Evolutionary conservation across 148 eudicot genomes (phyloP), one percentile per base, ranked within the genome.

Genomic region (Simmondsia chinensis): DNA sequence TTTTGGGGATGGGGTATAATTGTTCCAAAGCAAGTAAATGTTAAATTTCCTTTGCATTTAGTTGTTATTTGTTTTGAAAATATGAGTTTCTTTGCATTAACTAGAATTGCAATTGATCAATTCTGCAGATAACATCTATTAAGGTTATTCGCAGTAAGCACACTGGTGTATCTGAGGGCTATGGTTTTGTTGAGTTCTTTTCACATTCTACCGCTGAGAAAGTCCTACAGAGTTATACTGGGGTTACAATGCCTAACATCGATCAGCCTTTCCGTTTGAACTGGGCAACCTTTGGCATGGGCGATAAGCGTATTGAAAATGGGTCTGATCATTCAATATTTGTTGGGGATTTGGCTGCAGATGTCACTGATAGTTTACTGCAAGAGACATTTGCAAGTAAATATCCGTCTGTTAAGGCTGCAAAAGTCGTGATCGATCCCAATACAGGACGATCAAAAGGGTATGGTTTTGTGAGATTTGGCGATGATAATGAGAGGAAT

Each of bases 331-430:
- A 60, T 67, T 72, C 99, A 15, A 68, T 91, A 40, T 91, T 91
- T 70, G 95, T 91, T 18, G 99, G 96, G 32, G 99, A 91, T 43
- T 65, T 91, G 69, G 76, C 99, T 28, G 54, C 86, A 44, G 96
- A 91, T 60, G 96, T 91, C 37, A 74, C 86, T 38, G 99, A 91
- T 68, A 79, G 71, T 42, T 46, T 67, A 62, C 64, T 91, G 38
- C 86, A 74, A 54, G 94, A 91, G 73, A 82, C 94, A 18, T 91
- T 91, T 64, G 70, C 71, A 52, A 66, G 71, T 22, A 75, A 63
- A 18, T 86, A 79, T 63, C 64, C 74, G 27, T 91, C 99, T 30
- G 82, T 91, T 5, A 91, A 75, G 67, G 80, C 94, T 63, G 94
- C 99, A 32, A 91, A 86, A 59, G 94, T 91, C 59, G 99, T 86